Conservation (phyloP, 306 rosid species). For the Nissolia schottii region DNA sequence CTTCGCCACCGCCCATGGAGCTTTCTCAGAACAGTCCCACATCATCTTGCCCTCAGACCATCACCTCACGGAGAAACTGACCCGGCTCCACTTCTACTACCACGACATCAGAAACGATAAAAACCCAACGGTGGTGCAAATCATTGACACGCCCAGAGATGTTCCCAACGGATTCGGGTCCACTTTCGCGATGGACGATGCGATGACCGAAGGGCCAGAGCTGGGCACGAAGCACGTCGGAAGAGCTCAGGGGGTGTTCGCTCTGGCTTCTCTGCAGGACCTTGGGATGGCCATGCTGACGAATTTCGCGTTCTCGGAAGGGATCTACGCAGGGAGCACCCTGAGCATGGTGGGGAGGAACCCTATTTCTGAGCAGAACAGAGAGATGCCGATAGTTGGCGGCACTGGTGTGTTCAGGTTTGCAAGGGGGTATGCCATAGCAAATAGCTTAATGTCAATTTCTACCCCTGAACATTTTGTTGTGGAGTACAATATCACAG, state of each 20-base stretch:
- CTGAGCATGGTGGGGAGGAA: constrained; percentile 31
- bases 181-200: constrained; percentile 25
- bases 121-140: constrained; percentile 13
- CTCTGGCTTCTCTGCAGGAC: constrained; percentile 20
- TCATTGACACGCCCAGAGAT: background rate
- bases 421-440: constrained; percentile 29
- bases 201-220: constrained; percentile 29
- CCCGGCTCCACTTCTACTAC: constrained; percentile 24
- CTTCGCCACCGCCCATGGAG: background rate
- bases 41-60: constrained; percentile 14
- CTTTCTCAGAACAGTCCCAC: background rate
- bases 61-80: background rate
- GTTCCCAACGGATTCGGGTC: constrained; percentile 22
- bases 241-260: constrained; percentile 32
- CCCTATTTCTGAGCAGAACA: constrained; percentile 14
- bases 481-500: constrained; percentile 30
- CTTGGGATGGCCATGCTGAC: constrained; percentile 24
- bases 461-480: constrained; percentile 32
- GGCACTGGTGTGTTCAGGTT: constrained; percentile 32
- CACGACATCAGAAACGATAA: constrained; percentile 20
- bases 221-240: constrained; percentile 25
- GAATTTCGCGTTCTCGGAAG: constrained; percentile 16
- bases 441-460: constrained; percentile 15
- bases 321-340: constrained; percentile 15
- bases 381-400: constrained; percentile 32